A percentile compares a stretch with the other conserved stretches of the same genome.
Evolutionary conservation across 2,329 filamentous ascomycete genomes (phyloP).

Genomic region (Colletotrichum neosansevieriae): DNA sequence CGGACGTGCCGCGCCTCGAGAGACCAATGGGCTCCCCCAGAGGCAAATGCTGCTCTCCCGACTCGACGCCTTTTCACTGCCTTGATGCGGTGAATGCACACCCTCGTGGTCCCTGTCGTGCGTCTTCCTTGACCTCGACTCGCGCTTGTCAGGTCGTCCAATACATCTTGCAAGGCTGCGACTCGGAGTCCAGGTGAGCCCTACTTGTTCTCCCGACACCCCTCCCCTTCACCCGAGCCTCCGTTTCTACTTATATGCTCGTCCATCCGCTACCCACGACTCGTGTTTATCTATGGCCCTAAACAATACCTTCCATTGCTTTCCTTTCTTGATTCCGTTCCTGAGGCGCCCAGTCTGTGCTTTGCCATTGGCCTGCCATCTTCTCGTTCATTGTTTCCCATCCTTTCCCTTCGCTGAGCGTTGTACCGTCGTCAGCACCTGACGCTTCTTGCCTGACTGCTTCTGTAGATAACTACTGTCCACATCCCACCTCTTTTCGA

Average conservation of each 20-base stretch:
- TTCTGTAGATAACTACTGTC: constrained; percentile 10
- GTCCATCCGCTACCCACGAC: constrained; percentile 15
- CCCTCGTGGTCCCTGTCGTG: not conserved
- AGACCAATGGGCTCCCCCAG: constrained; percentile 3
- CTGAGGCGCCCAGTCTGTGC: constrained; percentile 32
- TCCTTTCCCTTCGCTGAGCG: constrained; percentile 19
- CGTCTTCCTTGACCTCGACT: constrained; percentile 22
- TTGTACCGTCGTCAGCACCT: not conserved
- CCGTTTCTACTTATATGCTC: constrained; percentile 27
- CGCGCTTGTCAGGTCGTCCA: constrained; percentile 25
- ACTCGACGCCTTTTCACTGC: constrained; percentile 26
- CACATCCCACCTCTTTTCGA: not conserved
- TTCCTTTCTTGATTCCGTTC: constrained; percentile 1
- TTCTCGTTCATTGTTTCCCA: not conserved
- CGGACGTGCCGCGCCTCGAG: constrained; percentile 4
- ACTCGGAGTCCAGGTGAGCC: constrained; percentile 13
- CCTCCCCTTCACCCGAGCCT: not conserved
- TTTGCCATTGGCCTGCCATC: not conserved
- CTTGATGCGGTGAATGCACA: constrained; percentile 24
- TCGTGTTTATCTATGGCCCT: constrained; percentile 3
- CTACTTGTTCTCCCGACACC: not conserved
- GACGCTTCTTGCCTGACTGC: not conserved
- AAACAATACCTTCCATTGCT: constrained; percentile 18
- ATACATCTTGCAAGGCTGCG: constrained; percentile 25
- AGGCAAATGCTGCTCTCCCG: constrained; percentile 6